Percentiles rank a stretch among this genome's conserved stretches.
phyloP scores from a whole-genome alignment of 108 stramenopile species.

The Mayamaea pseudoterrestris region DNA sequence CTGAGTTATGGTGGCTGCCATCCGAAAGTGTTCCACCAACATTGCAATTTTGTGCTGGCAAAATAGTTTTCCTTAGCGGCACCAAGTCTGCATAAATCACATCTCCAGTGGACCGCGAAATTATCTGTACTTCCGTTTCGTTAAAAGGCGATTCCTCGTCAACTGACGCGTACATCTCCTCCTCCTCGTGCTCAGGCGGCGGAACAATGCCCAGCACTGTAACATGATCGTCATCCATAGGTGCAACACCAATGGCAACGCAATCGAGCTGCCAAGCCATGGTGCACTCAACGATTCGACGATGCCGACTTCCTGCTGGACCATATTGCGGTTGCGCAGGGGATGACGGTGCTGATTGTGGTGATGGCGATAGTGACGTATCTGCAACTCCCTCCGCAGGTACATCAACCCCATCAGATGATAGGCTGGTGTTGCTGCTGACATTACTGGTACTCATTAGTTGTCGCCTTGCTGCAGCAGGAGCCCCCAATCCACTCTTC shows the following conservation, averaged over 20 bases:
- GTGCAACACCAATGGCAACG: conserved; percentile 61
- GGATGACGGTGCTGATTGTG: conserved; percentile 8
- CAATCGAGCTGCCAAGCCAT: conserved; percentile 88
- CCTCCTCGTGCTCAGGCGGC: conserved; percentile 14
- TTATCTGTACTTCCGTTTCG: conserved; percentile 60
- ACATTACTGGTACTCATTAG: too few relatives aligned
- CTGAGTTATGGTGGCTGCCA: background rate
- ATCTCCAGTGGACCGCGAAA: conserved; percentile 41
- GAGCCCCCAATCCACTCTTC: too few relatives aligned
- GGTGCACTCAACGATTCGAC: conserved; percentile 40
- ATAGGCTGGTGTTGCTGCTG: too few relatives aligned
- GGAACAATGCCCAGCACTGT: conserved; percentile 56
- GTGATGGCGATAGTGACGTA: conserved; percentile 8
- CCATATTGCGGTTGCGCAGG: background rate
- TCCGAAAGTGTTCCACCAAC: background rate
- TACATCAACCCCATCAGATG: too few relatives aligned
- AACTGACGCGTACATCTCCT: conserved; percentile 6
- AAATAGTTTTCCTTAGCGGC: too few relatives aligned
- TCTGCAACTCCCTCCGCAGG: too few relatives aligned
- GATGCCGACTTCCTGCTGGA: background rate
- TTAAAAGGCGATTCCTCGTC: conserved; percentile 12
- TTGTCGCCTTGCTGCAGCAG: too few relatives aligned
- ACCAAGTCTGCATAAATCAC: conserved; percentile 27
- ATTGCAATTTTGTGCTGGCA: too few relatives aligned
- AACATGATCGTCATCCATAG: conserved; percentile 57